phyloP scores from a whole-genome alignment of 1,284 basidiomycete species.

The Meira nashicola region DNA sequence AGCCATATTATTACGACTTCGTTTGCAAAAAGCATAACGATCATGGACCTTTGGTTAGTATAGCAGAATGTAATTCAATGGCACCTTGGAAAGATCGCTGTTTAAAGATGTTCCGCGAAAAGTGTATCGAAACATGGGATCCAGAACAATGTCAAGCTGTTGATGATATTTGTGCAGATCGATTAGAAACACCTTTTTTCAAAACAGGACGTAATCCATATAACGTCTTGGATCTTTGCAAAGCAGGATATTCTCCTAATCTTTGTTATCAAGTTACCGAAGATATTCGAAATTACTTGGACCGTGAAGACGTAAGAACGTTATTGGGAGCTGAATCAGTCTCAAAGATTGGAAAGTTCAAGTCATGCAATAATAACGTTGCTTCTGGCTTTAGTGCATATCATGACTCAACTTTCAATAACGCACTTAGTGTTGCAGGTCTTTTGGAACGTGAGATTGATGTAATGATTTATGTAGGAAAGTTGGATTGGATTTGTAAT shows the following conservation, averaged over 20 bases:
- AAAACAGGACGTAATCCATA: slow-evolving; percentile 41
- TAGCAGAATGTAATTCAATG: slow-evolving; percentile 31
- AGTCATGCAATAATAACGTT: slow-evolving; percentile 19
- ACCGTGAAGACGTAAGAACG: slow-evolving; percentile 36
- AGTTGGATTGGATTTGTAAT: slow-evolving; percentile 51
- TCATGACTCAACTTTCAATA: slow-evolving; percentile 26
- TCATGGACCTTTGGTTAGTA: slow-evolving; percentile 26
- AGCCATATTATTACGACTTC: slow-evolving; percentile 35
- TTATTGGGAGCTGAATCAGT: slow-evolving; percentile 34
- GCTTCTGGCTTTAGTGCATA: slow-evolving; percentile 17
- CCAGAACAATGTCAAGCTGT: slow-evolving; percentile 20
- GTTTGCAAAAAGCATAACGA: slow-evolving; percentile 31
- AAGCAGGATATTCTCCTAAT: slow-evolving; percentile 26
- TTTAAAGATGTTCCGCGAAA: slow-evolving; percentile 7
- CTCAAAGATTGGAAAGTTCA: slow-evolving; percentile 35
- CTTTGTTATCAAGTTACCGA: slow-evolving; percentile 37
- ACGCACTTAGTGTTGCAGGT: slow-evolving; percentile 60
- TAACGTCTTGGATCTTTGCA: slow-evolving; percentile 41
- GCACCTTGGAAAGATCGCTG: slow-evolving; percentile 15
- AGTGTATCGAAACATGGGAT: slow-evolving; percentile 17
- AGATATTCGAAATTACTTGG: slow-evolving; percentile 38
- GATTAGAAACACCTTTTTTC: slow-evolving; percentile 27
- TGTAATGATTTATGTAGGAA: slow-evolving; percentile 68
- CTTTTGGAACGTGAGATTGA: slow-evolving; percentile 71
- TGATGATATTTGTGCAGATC: slow-evolving; percentile 22